A percentile compares a stretch with the other conserved stretches of the same genome.
Evolutionary conservation across 768 basidiomycete genomes (phyloP).

Genomic region (Phylloporus sp.): DNA sequence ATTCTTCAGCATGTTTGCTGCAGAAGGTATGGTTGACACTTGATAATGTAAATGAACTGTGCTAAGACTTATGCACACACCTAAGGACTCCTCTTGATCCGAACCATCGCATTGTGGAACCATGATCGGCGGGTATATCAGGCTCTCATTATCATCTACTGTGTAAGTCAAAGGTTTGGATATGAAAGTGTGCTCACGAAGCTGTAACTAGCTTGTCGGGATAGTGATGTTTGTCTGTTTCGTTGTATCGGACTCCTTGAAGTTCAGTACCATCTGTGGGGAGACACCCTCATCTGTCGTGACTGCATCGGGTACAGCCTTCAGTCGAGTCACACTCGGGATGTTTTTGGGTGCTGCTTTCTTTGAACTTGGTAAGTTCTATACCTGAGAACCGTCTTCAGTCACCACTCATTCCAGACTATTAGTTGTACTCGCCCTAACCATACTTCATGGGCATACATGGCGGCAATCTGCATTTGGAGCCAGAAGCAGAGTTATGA

Average conservation of each 20-base stretch:
- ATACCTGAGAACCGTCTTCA: background rate
- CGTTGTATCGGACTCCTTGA: background rate
- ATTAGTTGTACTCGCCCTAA: slow-evolving; percentile 9
- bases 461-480: background rate
- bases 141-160: background rate
- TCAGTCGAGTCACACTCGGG: slow-evolving; percentile 6
- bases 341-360: slow-evolving; percentile 10
- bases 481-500: background rate
- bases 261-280: slow-evolving; percentile 3
- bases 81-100: slow-evolving; percentile 10
- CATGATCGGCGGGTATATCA: background rate
- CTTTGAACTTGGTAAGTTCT: slow-evolving; percentile 9
- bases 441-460: slow-evolving; percentile 1
- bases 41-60: background rate
- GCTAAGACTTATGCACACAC: background rate
- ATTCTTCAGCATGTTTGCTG: slow-evolving; percentile 3
- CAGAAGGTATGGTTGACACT: slow-evolving; percentile 3
- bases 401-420: background rate
- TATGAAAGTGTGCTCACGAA: background rate
- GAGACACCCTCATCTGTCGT: background rate
- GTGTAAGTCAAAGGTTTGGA: background rate
- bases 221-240: slow-evolving; percentile 5
- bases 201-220: background rate
- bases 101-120: slow-evolving; percentile 8
- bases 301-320: background rate